Base-by-base conservation (phyloP, 2,329 filamentous ascomycete genomes). In the Pestalotiopsis sp. region DNA sequence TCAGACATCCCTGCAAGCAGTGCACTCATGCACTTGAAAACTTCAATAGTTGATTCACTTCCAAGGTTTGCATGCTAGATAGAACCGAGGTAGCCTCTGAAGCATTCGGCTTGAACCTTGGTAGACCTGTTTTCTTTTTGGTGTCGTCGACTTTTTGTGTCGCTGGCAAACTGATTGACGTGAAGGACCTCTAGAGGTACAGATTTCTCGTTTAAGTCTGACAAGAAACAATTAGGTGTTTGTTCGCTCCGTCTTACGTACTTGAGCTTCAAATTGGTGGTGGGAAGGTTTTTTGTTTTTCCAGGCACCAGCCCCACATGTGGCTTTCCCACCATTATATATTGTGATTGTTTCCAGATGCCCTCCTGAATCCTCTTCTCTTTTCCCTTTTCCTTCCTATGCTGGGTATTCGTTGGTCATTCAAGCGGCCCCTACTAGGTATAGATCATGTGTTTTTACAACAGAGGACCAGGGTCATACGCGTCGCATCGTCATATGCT, bases 251-350 rank as follows among this genome's bases (percentile, higher is more conserved):
- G 17, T 12, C 31, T 62, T 59, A 49, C 41, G 41, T 49, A 49
- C 41, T 49, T n/a, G 41, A 62, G 59, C 59, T 62, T 62, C 25
- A 39, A 62, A 6, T 9, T 62, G 59, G 59, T 36, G 59, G 3
- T 20, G 27, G 17, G 59, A 62, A 39, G 59, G 59, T 62, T 62
- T 62, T 62, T 4, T 36, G 6, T 36, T 36, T 12, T 36, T 39
- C 14, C 31, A 62, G 59, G 59, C 27, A 62, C 20, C 31, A 62
- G 59, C 25, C 59, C 59, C 59, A 38, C 59, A 62, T 62, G 20
- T 38, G 59, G 59, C 59, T 62, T 62, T 62, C 31, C 59, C 59
- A 62, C 59, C 20, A 59, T n/a, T 59, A 59, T 62, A 62, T 62
- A 62, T 36, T n/a, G 20, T 62, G 31, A 62, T 14, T 17, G 31